phyloP scores from a whole-genome alignment of 129 eudicot species.

The Ambrosia artemisiifolia region DNA sequence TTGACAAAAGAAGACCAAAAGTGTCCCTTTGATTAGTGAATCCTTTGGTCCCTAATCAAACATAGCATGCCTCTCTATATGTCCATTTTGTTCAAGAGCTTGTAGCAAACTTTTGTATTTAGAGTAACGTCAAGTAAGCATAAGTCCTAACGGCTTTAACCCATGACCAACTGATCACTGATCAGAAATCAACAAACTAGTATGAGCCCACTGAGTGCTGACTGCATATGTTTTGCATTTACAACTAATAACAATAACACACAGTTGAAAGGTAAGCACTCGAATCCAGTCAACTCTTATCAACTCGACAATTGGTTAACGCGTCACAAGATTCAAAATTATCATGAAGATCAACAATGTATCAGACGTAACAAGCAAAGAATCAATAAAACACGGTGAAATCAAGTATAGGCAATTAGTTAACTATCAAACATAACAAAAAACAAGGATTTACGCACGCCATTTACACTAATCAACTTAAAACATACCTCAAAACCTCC shows the following conservation, averaged over 20 bases:
- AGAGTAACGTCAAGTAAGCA: not conserved
- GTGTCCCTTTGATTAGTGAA: not conserved
- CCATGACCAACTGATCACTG: not conserved
- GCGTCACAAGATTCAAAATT: not conserved
- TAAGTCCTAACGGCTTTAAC: not conserved
- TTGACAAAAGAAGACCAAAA: not conserved
- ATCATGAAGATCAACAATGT: not conserved
- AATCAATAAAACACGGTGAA: not conserved
- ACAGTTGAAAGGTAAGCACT: not conserved
- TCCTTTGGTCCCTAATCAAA: not conserved
- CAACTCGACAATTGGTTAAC: not conserved
- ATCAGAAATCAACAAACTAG: not conserved
- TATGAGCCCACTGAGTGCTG: not conserved
- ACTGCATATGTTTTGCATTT: not conserved
- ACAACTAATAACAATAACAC: not conserved
- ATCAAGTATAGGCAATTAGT: constrained; percentile 12
- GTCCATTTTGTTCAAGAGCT: not conserved
- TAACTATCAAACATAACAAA: not conserved
- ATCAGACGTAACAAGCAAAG: not conserved
- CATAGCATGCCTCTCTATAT: not conserved
- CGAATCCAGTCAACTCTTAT: not conserved
- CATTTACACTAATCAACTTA: not conserved
- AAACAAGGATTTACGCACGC: constrained; percentile 5
- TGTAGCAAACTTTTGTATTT: not conserved
- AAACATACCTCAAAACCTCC: constrained; percentile 7